A percentile compares a stretch with the other conserved stretches of the same genome.
phyloP scores from a whole-genome alignment of 768 basidiomycete genomes.

The Cystofilobasidium capitatum region DNA sequence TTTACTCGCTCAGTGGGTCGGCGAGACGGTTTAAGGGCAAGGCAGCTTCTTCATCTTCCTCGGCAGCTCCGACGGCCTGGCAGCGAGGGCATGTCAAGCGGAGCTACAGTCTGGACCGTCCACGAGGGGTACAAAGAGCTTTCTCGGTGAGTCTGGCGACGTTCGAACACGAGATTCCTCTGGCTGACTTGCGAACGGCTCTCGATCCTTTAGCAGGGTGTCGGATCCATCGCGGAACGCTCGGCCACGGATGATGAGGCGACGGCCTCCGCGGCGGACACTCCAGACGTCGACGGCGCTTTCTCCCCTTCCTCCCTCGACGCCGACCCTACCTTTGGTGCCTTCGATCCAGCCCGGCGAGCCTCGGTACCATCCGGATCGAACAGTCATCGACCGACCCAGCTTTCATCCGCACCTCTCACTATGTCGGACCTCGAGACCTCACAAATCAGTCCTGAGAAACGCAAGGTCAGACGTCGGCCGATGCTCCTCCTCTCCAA shows the following conservation, averaged over 20 bases:
- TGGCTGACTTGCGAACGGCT: not conserved
- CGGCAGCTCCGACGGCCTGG: slow-evolving; percentile 2
- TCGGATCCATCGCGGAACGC: slow-evolving; percentile 37
- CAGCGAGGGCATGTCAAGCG: slow-evolving; percentile 27
- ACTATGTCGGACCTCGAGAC: slow-evolving; percentile 13
- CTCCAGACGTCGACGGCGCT: slow-evolving; percentile 27
- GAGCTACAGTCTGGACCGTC: slow-evolving; percentile 31
- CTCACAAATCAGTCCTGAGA: slow-evolving; percentile 26
- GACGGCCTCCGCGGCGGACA: slow-evolving; percentile 11
- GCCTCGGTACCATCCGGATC: slow-evolving; percentile 22
- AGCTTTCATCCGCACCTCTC: not conserved
- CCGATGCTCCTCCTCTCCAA: slow-evolving; percentile 49
- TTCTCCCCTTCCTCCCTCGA: slow-evolving; percentile 35
- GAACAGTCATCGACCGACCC: not conserved
- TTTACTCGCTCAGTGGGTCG: slow-evolving; percentile 4
- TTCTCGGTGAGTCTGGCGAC: slow-evolving; percentile 24
- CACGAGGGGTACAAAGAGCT: slow-evolving; percentile 18
- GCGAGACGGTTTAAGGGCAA: not conserved
- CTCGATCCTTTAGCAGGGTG: slow-evolving; percentile 26
- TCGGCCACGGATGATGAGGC: slow-evolving; percentile 22
- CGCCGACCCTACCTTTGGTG: slow-evolving; percentile 30
- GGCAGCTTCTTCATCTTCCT: not conserved
- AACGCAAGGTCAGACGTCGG: slow-evolving; percentile 29
- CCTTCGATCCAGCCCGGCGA: slow-evolving; percentile 29
- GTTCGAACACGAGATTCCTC: not conserved